Conservation (phyloP, 129 eudicot species). For the Helianthus annuus region HanXRQr2.0-SUNRISE NC_035443.2:40719817-40720316, state of each 20-base stretch:
- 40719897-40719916: not conserved
- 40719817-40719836: slow-evolving; percentile 5
- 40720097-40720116: not conserved
- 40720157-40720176: not conserved
- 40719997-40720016: no score
- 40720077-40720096: not conserved
- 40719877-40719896: slow-evolving; percentile 15
- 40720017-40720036: no score
- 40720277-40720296: not conserved
- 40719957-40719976: no score
- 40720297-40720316: not conserved
- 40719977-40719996: no score
- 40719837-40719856: slow-evolving; percentile 14
- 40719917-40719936: slow-evolving; percentile 9
- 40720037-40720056: no score
- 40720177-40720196: not conserved
- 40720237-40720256: not conserved
- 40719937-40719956: not conserved
- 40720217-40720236: not conserved
- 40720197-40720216: not conserved
- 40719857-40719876: slow-evolving; percentile 20
- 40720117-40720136: not conserved
- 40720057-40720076: no score
- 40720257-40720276: not conserved
- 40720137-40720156: not conserved